Evolutionary conservation across 2,329 filamentous ascomycete species (phyloP), one percentile per base, ranked within the genome.

Genomic region (Coniella lustricola): DNA sequence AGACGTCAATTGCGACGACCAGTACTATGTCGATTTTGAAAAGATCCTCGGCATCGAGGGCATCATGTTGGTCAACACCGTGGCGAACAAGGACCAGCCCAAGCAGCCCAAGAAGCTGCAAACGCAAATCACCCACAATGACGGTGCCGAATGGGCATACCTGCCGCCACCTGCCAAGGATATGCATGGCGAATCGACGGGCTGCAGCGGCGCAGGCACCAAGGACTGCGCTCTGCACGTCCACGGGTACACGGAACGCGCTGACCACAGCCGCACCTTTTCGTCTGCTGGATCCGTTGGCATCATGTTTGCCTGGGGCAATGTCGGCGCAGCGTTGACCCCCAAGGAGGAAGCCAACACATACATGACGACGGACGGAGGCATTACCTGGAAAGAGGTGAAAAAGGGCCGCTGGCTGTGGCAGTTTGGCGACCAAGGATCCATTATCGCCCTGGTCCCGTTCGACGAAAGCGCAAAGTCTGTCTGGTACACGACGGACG

Each of bases 391-490:
- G 93, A 82, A 76, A 55, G 80, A 83, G 50, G 82, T 91, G 53
- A 91, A 87, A 68, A 90, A 94, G 67, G 94, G 93, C 5, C 79
- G 77, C 32, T 95, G 90, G 74, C 85, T 86, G 60, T 98, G 90
- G 89, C 88, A 95, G 60, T 95, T 89, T 63, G 94, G 93, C 50
- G 94, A 98, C 59, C 89, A 95, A 64, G 93, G 93, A 22, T 93
- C 89, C 5, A 85, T 97, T 58, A 81, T 97, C 53, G 88, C 95
- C 36, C 84, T 98, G 42, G 90, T 91, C 18, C 79, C 85, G 60
- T 81, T 89, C 49, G 74, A 77, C 13, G 76, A 32, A 37, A 81
- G 78, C 61, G 87, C 85, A 2, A 80, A 87, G 46, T 69, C 71
- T 2, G 68, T 94, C 35, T 81, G 80, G 50, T 96, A 93, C 68